Percentiles rank a stretch among this genome's conserved stretches.
These are phyloP conservation scores for Eutrema yunnanense DNA, from an alignment of 345 rosid genomes.

Conservation along the genomic window DNA sequence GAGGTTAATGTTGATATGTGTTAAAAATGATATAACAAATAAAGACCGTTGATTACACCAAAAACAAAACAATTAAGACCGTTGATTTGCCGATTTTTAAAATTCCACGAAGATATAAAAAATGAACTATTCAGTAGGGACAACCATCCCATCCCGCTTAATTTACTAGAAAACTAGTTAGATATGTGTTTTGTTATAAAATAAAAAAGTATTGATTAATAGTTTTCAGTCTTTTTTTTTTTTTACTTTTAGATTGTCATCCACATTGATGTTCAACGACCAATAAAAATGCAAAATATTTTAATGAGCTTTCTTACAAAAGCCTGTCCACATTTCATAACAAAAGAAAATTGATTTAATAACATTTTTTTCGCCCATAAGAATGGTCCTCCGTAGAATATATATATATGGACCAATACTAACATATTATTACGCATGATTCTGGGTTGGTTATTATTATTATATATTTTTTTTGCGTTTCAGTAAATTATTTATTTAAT, in stretches of 20 bases:
- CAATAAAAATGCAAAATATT: not conserved
- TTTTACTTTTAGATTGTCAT: not conserved
- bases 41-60: too few species aligned
- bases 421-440: not conserved
- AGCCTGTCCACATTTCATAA: not conserved
- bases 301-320: not conserved
- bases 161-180: too few species aligned
- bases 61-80: too few species aligned
- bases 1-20: too few species aligned
- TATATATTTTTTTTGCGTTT: not conserved
- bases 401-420: not conserved
- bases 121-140: too few species aligned
- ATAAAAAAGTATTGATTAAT: too few species aligned
- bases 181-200: too few species aligned
- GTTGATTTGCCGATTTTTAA: too few species aligned
- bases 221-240: too few species aligned
- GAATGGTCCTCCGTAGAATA: not conserved
- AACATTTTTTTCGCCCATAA: slow-evolving; percentile 4
- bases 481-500: not conserved
- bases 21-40: too few species aligned
- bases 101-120: too few species aligned
- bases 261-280: not conserved
- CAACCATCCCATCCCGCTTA: too few species aligned
- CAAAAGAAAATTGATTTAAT: not conserved
- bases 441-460: not conserved